These are phyloP conservation scores for Adansonia madagascariensis DNA, from an alignment of 441 rosid species.

Conservation along the genomic window DNA sequence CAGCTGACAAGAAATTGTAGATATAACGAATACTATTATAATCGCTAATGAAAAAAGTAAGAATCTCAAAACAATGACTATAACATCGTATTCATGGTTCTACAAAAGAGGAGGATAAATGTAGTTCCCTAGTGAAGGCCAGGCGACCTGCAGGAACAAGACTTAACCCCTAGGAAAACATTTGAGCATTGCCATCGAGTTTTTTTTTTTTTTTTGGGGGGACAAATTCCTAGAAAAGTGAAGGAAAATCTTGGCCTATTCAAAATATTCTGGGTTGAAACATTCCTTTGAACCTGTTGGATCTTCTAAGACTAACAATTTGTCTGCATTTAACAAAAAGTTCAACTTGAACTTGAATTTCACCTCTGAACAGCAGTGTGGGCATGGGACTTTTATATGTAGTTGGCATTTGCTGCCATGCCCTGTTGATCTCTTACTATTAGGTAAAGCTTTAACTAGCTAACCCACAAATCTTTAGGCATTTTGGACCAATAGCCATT, in stretches of 20 bases:
- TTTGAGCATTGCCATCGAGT: background rate
- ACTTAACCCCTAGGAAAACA: background rate
- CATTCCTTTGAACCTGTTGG: background rate
- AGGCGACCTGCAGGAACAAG: no score
- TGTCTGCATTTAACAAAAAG: background rate
- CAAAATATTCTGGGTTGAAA: background rate
- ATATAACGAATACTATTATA: no score
- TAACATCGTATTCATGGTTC: no score
- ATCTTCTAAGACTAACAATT: background rate
- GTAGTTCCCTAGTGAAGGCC: no score
- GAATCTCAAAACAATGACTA: no score
- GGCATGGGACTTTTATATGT: no score
- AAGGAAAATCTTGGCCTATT: background rate
- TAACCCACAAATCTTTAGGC: background rate
- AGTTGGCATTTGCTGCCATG: background rate
- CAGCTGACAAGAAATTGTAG: no score
- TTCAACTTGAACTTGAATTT: background rate
- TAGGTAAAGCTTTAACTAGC: slow-evolving; percentile 8
- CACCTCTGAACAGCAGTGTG: background rate
- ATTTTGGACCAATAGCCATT: background rate
- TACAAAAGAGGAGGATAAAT: no score
- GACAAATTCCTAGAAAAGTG: background rate
- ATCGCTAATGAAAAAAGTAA: no score
- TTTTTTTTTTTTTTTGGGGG: background rate
- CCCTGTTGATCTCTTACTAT: background rate